These are phyloP conservation scores for Metschnikowia kofuensis DNA, from an alignment of 805 yeast species.

Conservation along the genomic window DNA sequence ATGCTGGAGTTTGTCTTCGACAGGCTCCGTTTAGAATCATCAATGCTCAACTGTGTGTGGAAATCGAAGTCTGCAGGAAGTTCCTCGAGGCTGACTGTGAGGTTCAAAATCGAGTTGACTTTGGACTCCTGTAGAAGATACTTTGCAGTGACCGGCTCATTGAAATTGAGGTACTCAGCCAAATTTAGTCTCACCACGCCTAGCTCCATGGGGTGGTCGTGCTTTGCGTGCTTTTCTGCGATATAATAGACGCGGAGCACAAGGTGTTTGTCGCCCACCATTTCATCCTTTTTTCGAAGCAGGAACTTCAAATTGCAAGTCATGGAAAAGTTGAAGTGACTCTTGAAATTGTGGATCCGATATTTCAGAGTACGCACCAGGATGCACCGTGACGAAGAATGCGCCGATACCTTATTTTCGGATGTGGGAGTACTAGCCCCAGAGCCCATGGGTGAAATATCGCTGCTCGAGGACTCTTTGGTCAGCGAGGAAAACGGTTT, in stretches of 20 bases:
- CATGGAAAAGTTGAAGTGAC: constrained; percentile 34
- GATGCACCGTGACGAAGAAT: constrained; percentile 22
- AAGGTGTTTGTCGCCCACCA: constrained; percentile 43
- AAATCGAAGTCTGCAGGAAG: constrained; percentile 37
- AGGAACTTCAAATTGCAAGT: constrained; percentile 40
- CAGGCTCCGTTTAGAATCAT: constrained; percentile 21
- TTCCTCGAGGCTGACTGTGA: constrained; percentile 53
- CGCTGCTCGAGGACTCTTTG: not conserved
- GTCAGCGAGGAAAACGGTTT: constrained; percentile 15
- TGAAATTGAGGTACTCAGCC: constrained; percentile 63
- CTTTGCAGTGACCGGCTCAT: constrained; percentile 51
- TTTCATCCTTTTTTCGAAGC: constrained; percentile 35
- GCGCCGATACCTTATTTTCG: constrained; percentile 1
- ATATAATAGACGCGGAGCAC: constrained; percentile 36
- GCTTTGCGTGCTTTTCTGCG: constrained; percentile 23
- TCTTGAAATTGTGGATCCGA: constrained; percentile 38
- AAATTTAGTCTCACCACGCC: constrained; percentile 70
- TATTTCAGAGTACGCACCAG: constrained; percentile 29
- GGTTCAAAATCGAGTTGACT: constrained; percentile 72
- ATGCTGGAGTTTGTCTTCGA: constrained; percentile 5
- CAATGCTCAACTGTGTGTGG: constrained; percentile 40
- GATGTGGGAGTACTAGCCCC: not conserved
- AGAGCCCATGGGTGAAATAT: not conserved
- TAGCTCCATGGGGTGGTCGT: constrained; percentile 38
- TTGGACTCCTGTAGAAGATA: constrained; percentile 76